These are phyloP conservation scores for Plasmodium gaboni DNA, from an alignment of 169 alveolate genomes.

Conservation along the genomic window DNA sequence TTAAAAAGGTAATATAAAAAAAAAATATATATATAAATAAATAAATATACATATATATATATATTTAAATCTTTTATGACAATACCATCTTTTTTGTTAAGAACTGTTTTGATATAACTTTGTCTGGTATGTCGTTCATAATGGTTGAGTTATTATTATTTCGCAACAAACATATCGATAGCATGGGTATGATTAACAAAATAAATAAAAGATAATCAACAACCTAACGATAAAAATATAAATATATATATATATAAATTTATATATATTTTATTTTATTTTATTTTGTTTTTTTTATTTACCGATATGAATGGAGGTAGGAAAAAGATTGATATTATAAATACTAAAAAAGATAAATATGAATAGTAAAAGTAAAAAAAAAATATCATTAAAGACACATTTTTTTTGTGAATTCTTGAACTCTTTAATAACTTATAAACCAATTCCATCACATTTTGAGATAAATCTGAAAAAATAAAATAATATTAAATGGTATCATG, in stretches of 20 bases:
- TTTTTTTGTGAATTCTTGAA: conserved; percentile 59
- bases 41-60: not conserved
- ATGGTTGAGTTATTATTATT: conserved; percentile 54
- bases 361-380: conserved; percentile 56
- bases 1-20: not conserved
- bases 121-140: conserved; percentile 63
- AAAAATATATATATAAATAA: not conserved
- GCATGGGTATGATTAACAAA: conserved; percentile 28
- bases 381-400: conserved; percentile 42
- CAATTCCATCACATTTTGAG: conserved; percentile 52
- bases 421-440: conserved; percentile 59
- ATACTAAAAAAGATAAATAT: conserved; percentile 34
- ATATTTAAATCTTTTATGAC: not conserved
- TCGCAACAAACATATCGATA: conserved; percentile 31
- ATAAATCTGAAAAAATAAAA: conserved; percentile 13
- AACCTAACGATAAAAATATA: conserved; percentile 3
- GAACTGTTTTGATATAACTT: conserved; percentile 38
- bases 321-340: conserved; percentile 19
- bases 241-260: not conserved
- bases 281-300: not conserved
- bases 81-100: conserved; percentile 41
- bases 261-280: not conserved
- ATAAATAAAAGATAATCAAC: conserved; percentile 34
- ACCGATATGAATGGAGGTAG: conserved; percentile 69
- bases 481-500: not conserved